phyloP scores from a whole-genome alignment of 179 eudicot species.

The Spergularia azorica region DNA sequence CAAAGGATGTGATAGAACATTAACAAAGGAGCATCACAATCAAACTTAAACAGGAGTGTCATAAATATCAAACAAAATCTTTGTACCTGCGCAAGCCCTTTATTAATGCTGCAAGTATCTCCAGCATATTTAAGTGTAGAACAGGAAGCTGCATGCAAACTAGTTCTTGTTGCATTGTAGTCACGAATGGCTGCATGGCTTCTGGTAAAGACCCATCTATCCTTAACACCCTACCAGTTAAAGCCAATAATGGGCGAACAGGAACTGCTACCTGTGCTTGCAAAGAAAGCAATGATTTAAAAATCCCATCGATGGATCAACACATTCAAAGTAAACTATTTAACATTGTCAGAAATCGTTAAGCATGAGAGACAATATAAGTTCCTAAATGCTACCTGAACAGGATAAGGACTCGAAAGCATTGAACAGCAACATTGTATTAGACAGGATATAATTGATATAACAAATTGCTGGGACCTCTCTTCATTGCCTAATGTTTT shows the following conservation, averaged over 20 bases:
- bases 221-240: slow-evolving; percentile 71
- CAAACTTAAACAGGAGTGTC: background rate
- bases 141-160: slow-evolving; percentile 79
- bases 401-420: slow-evolving; percentile 74
- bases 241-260: slow-evolving; percentile 56
- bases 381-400: slow-evolving; percentile 51
- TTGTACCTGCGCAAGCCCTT: slow-evolving; percentile 63
- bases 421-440: slow-evolving; percentile 62
- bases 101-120: slow-evolving; percentile 59
- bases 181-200: slow-evolving; percentile 50
- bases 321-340: background rate
- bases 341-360: background rate
- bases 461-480: slow-evolving; percentile 53
- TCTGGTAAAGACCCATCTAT: slow-evolving; percentile 74
- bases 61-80: background rate
- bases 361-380: background rate
- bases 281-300: slow-evolving; percentile 6
- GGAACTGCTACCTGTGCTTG: slow-evolving; percentile 63
- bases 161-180: slow-evolving; percentile 79
- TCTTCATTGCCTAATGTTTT: slow-evolving; percentile 39
- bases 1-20: slow-evolving; percentile 18
- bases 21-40: background rate
- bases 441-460: slow-evolving; percentile 55
- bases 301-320: background rate
- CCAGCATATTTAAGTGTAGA: slow-evolving; percentile 61